Evolutionary conservation across 495 filamentous ascomycete species (phyloP).

Genomic region (Aspergillus taichungensis): DNA sequence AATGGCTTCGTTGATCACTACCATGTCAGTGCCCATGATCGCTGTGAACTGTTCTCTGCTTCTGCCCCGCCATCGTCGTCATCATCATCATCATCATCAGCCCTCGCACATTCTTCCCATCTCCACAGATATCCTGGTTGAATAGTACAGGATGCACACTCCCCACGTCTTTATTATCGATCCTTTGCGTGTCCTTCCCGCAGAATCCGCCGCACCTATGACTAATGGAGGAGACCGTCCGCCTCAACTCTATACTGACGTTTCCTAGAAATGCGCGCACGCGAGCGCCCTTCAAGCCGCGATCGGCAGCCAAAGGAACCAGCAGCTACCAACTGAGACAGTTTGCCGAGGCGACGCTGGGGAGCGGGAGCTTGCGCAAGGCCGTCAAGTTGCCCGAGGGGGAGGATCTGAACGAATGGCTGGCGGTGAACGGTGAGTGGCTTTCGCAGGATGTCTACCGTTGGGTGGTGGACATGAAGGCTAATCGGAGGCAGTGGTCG

Average conservation of each 20-base stretch:
- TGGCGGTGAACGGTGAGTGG: conserved; percentile 80
- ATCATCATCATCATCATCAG: conserved; percentile 7
- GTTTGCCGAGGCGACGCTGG: conserved; percentile 94
- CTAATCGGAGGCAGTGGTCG: conserved; percentile 59
- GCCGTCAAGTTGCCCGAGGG: conserved; percentile 95
- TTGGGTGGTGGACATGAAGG: conserved; percentile 1
- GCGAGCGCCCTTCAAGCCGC: conserved; percentile 83
- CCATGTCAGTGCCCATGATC: conserved; percentile 52
- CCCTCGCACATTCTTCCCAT: conserved; percentile 14
- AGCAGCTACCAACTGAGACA: conserved; percentile 94
- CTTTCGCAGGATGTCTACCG: background rate
- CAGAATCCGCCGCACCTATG: conserved; percentile 29
- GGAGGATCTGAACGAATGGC: conserved; percentile 94
- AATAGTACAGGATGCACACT: background rate
- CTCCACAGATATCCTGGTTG: background rate
- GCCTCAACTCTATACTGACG: conserved; percentile 30
- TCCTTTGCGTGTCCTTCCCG: conserved; percentile 21
- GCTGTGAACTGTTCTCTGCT: conserved; percentile 25
- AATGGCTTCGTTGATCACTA: conserved; percentile 63
- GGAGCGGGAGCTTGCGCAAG: conserved; percentile 89
- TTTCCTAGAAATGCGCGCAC: conserved; percentile 77
- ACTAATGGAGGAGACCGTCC: no score
- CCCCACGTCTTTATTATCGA: conserved; percentile 22
- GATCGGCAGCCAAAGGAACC: conserved; percentile 76
- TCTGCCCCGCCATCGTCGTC: conserved; percentile 11